Percentiles rank a stretch among this genome's conserved stretches.
phyloP scores from a whole-genome alignment of 2,329 filamentous ascomycete genomes.

The Microdochium bolleyi region DNA sequence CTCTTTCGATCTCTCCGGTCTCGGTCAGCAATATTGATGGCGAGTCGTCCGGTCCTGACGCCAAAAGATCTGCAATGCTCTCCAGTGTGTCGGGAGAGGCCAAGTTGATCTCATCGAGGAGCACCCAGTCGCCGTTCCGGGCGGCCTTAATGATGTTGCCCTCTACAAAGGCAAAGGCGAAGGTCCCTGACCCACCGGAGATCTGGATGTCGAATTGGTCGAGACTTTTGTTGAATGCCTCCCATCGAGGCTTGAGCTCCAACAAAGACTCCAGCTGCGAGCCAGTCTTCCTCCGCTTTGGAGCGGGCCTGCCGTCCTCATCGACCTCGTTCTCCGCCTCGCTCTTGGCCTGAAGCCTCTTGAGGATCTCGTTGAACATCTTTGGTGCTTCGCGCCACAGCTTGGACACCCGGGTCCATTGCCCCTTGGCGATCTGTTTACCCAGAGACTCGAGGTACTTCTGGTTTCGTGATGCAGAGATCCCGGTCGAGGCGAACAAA shows the following conservation, averaged over 20 bases:
- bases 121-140: slow-evolving; percentile 91
- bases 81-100: slow-evolving; percentile 92
- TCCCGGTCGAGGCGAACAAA: slow-evolving; percentile 75
- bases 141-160: slow-evolving; percentile 95
- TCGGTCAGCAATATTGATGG: slow-evolving; percentile 88
- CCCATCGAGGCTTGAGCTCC: slow-evolving; percentile 63
- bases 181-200: slow-evolving; percentile 61
- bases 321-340: slow-evolving; percentile 23
- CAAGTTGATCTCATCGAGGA: slow-evolving; percentile 95
- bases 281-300: slow-evolving; percentile 60
- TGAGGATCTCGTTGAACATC: slow-evolving; percentile 70
- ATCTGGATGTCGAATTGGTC: slow-evolving; percentile 76
- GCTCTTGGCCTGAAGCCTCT: slow-evolving; percentile 38
- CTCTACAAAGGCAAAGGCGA: slow-evolving; percentile 94
- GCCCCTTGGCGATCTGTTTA: slow-evolving; percentile 71
- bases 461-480: slow-evolving; percentile 81
- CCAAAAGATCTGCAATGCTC: slow-evolving; percentile 81
- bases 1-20: slow-evolving; percentile 84
- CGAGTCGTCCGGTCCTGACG: slow-evolving; percentile 58
- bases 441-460: slow-evolving; percentile 75
- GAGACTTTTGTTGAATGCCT: slow-evolving; percentile 65
- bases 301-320: slow-evolving; percentile 48
- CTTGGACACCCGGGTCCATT: slow-evolving; percentile 81
- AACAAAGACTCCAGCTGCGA: slow-evolving; percentile 58
- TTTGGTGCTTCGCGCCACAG: slow-evolving; percentile 84